Evolutionary conservation across 495 filamentous ascomycete genomes (phyloP).

Genomic region (Penicillium crystallinum): DNA sequence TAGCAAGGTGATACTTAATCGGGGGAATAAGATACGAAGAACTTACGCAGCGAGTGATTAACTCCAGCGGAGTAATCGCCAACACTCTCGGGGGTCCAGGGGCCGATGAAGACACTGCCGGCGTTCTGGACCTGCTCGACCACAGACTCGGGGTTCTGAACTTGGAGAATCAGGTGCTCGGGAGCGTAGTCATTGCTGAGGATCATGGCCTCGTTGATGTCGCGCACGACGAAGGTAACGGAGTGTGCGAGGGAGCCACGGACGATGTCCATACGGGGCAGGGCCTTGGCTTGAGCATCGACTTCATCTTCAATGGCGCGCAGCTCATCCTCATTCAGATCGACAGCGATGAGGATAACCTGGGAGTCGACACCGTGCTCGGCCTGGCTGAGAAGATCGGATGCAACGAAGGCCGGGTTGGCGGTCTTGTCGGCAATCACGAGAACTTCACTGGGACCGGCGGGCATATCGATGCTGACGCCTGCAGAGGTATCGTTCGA

Average conservation of each 20-base stretch:
- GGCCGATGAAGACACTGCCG: conserved; percentile 89
- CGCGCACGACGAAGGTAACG: conserved; percentile 75
- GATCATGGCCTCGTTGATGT: conserved; percentile 75
- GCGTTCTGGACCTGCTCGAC: conserved; percentile 86
- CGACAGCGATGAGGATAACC: conserved; percentile 85
- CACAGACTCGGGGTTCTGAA: conserved; percentile 63
- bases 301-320: conserved; percentile 84
- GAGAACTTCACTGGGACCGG: conserved; percentile 92
- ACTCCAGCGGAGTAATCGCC: conserved; percentile 97
- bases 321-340: conserved; percentile 64
- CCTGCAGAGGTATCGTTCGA: conserved; percentile 92
- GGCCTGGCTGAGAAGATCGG: conserved; percentile 89
- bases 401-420: conserved; percentile 92
- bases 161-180: conserved; percentile 91
- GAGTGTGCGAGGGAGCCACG: conserved; percentile 87
- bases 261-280: conserved; percentile 90
- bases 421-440: conserved; percentile 89
- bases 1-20: conserved; percentile 7
- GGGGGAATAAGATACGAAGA: neutral
- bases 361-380: conserved; percentile 96
- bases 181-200: conserved; percentile 95
- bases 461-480: conserved; percentile 97
- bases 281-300: conserved; percentile 77
- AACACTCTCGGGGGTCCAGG: conserved; percentile 95
- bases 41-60: conserved; percentile 94